Evolutionary conservation across 2,329 filamentous ascomycete genomes (phyloP), one percentile per base, ranked within the genome.

Genomic region (Raffaelea deltoideospora): DNA sequence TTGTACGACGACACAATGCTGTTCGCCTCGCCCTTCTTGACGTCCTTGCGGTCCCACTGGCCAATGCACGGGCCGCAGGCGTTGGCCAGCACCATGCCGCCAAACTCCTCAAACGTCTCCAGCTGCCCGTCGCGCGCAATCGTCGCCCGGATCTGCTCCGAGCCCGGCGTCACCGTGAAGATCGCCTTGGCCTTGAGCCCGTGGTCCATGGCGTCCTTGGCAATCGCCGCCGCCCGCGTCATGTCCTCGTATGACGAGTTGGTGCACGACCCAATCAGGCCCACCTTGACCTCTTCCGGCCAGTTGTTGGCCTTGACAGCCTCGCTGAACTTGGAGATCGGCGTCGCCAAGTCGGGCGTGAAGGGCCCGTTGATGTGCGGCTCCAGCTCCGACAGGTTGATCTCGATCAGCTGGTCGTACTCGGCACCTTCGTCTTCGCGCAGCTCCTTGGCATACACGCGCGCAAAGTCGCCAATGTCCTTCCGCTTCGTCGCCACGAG

Each of bases 1-100:
- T 98, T 98, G 79, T 95, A 98, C 21, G 90, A 96, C 33, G 87
- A 95, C 57, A 98, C 69, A 59, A 98, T 98, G 7, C 86, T 92
- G 77, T 98, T 98, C 53, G 86, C 68, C 51, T 83, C 78, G 48
- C 88, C 88, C 76, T 96, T 95, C 72, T 87, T 81, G 39, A 95
- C 85, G 50, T 96, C 88, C 47, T 67, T 69, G 49, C 90, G 81
- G 55, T 95, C 86, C 90, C 90, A 96, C 63, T 96, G 88, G 41
- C 84, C 86, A 58, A 92, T 87, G 65, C 83, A 90, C 49, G 82
- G 81, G 50, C 81, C 88, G 57, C 90, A 96, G 45, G 90, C 88
- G 59, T 96, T 96, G 51, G 88, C 88, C 35, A 98, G 72, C 46
- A 96, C 83, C 54, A 93, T 76, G 53, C 88, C 90, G 41, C 90